These are phyloP conservation scores for Ogataea chonburiensis DNA, from an alignment of 805 yeast species.

Conservation along the genomic window DNA sequence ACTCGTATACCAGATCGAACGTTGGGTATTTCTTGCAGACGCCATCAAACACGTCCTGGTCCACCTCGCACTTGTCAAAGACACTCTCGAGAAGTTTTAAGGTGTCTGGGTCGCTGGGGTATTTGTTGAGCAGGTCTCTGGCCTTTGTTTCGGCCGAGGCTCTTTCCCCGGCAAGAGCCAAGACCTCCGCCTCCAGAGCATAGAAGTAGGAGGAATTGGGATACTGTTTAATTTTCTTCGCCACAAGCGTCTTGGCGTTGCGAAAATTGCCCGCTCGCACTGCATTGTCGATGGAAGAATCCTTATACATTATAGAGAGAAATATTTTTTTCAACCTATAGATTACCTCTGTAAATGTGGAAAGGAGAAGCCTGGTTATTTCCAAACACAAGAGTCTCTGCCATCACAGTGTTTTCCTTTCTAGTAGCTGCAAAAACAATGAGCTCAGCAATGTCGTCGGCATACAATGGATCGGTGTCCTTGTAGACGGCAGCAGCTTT, in stretches of 20 bases:
- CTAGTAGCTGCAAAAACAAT: slow-evolving; percentile 68
- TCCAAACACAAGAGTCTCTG: slow-evolving; percentile 82
- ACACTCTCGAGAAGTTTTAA: slow-evolving; percentile 47
- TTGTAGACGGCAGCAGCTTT: slow-evolving; percentile 65
- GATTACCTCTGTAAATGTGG: slow-evolving; percentile 47
- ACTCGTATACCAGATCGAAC: slow-evolving; percentile 44
- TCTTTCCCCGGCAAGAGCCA: slow-evolving; percentile 35
- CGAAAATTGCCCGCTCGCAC: slow-evolving; percentile 47
- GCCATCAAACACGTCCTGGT: slow-evolving; percentile 53
- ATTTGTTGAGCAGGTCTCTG: slow-evolving; percentile 31
- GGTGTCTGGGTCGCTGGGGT: slow-evolving; percentile 56
- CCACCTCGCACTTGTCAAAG: slow-evolving; percentile 39
- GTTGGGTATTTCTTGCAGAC: slow-evolving; percentile 59
- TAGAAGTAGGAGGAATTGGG: slow-evolving; percentile 59
- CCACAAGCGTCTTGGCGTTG: slow-evolving; percentile 49
- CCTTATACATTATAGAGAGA: slow-evolving; percentile 22
- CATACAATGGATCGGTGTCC: slow-evolving; percentile 67
- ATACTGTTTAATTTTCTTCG: slow-evolving; percentile 47
- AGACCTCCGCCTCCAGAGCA: slow-evolving; percentile 42
- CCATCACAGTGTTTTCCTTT: slow-evolving; percentile 68
- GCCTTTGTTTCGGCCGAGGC: slow-evolving; percentile 36
- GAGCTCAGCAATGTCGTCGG: slow-evolving; percentile 73
- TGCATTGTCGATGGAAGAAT: slow-evolving; percentile 24
- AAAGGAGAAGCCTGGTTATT: slow-evolving; percentile 79
- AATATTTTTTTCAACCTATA: slow-evolving; percentile 5